Evolutionary conservation across 208 protist species (phyloP).

Genomic region (Blechomonas ayalai): DNA sequence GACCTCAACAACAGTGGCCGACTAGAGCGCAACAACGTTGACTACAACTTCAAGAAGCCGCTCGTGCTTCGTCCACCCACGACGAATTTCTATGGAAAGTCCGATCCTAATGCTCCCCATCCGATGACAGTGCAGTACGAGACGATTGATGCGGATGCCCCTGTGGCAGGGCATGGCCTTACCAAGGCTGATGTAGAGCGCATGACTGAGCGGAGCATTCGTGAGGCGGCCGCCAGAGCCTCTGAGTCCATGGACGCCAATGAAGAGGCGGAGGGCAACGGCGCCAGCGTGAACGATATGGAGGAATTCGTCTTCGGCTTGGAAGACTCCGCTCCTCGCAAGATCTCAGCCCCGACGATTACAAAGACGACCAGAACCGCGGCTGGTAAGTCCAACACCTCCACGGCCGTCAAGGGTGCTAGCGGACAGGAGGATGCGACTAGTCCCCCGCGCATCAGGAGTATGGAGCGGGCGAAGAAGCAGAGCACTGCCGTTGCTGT

Average conservation of each 20-base stretch:
- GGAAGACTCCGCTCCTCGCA: slow-evolving; percentile 31
- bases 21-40: slow-evolving; percentile 27
- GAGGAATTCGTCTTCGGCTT: slow-evolving; percentile 71
- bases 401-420: too few relatives aligned
- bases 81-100: slow-evolving; percentile 65
- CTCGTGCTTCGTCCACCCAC: slow-evolving; percentile 34
- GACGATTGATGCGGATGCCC: slow-evolving; percentile 38
- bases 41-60: slow-evolving; percentile 57
- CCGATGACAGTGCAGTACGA: slow-evolving; percentile 52
- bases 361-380: slow-evolving; percentile 5
- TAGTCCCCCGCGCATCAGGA: slow-evolving; percentile 7
- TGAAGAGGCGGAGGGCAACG: slow-evolving; percentile 6
- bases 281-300: slow-evolving; percentile 16
- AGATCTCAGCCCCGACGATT: slow-evolving; percentile 7
- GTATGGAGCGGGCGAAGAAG: slow-evolving; percentile 13
- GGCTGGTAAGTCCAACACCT: background rate
- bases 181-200: slow-evolving; percentile 60
- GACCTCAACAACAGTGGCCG: slow-evolving; percentile 68
- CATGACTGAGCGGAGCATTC: slow-evolving; percentile 9
- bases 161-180: slow-evolving; percentile 53
- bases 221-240: slow-evolving; percentile 1
- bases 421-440: too few relatives aligned
- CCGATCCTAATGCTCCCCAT: slow-evolving; percentile 44
- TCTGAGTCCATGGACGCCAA: background rate
- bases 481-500: slow-evolving; percentile 12